A percentile compares a stretch with the other conserved stretches of the same genome.
These are phyloP conservation scores for Candida tropicalis DNA, from an alignment of 1,139 yeast species.

Conservation along the genomic window DNA sequence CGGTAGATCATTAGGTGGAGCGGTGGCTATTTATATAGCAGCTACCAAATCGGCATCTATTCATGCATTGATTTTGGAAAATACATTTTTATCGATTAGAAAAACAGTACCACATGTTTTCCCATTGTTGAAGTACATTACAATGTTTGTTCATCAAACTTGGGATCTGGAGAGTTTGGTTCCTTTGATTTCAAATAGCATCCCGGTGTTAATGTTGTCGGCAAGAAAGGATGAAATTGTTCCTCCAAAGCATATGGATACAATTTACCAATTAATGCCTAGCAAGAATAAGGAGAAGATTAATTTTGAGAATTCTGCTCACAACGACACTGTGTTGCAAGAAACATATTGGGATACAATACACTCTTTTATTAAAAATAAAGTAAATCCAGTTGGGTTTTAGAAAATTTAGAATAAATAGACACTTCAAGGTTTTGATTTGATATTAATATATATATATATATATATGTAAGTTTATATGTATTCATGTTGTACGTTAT, in stretches of 20 bases:
- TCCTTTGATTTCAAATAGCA: slow-evolving; percentile 46
- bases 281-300: slow-evolving; percentile 49
- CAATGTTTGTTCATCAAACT: slow-evolving; percentile 69
- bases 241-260: slow-evolving; percentile 82
- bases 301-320: slow-evolving; percentile 62
- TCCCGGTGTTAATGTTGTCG: slow-evolving; percentile 72
- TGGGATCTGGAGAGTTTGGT: slow-evolving; percentile 83
- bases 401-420: slow-evolving; percentile 17
- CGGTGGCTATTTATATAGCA: slow-evolving; percentile 85
- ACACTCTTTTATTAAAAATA: slow-evolving; percentile 52
- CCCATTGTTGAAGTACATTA: slow-evolving; percentile 62
- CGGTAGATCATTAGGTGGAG: slow-evolving; percentile 95
- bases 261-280: slow-evolving; percentile 53
- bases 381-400: slow-evolving; percentile 44
- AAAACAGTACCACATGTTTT: slow-evolving; percentile 83
- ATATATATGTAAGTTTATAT: background rate
- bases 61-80: slow-evolving; percentile 75
- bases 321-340: slow-evolving; percentile 79
- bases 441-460: background rate
- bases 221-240: slow-evolving; percentile 88
- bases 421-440: slow-evolving; percentile 9
- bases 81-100: slow-evolving; percentile 78
- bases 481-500: no score
- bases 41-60: slow-evolving; percentile 52
- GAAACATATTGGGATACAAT: slow-evolving; percentile 75